Base-by-base conservation (phyloP, 495 filamentous ascomycete genomes). In the Bacidia gigantensis region DNA sequence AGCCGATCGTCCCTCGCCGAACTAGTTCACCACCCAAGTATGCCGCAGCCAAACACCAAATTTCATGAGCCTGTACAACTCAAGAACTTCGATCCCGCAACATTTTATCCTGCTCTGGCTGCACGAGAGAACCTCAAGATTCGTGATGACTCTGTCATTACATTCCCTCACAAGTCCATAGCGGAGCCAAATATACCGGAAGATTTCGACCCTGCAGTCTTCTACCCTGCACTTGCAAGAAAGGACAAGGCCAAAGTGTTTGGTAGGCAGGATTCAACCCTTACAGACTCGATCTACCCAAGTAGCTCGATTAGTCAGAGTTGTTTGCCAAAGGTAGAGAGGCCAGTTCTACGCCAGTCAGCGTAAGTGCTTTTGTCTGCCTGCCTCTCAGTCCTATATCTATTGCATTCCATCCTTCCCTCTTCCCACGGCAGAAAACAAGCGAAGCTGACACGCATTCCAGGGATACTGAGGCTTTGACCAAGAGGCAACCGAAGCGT, bases 381-480 rank as follows among this genome's bases (percentile, higher is more conserved):
- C n/a, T n/a, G n/a, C n/a, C n/a, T n/a, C n/a, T n/a, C n/a, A n/a
- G n/a, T n/a, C n/a, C n/a, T n/a, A n/a, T n/a, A n/a, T n/a, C 53
- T 35, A 32, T 52, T 29, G 53, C 46, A 51, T 29, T 47, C n/a
- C 1, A 3, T 23, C 39, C 17, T 38, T 25, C 20, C 21, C 24
- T 3, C n/a, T 24, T 14, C 21, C 9, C 26, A 22, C 29, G 26
- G 42, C 21, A 49, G 32, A 35, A 25, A 21, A 38, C 14, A 17
- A 29, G 14, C 32, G 12, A 48, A 48, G 41, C 51, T 56, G 24
- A 51, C 43, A 21, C 12, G 9, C 12, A 2, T 5, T 29, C 21
- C 56, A 71, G 70, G 42, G 63, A 69, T 32, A 67, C 65, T 47
- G 72, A 66, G 67, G 62, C 71, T 62, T 39, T 58, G 3, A 32